These are phyloP conservation scores for Monosporascus sp. DNA, from an alignment of 2,329 filamentous ascomycete species.

Conservation along the genomic window DNA sequence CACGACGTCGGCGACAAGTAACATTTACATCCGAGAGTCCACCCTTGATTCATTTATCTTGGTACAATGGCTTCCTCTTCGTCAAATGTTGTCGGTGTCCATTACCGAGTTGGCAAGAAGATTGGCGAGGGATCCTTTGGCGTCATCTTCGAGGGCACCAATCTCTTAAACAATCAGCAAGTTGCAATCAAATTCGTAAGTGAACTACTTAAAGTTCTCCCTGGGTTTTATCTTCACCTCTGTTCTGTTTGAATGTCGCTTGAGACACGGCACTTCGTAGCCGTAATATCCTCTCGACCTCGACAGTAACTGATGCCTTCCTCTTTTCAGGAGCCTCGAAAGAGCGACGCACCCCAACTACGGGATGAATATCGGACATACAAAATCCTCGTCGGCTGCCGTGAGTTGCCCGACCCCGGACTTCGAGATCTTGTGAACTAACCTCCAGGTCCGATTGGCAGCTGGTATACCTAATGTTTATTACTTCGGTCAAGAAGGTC, in stretches of 20 bases:
- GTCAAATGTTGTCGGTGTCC: slow-evolving; percentile 96
- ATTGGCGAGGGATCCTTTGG: slow-evolving; percentile 98
- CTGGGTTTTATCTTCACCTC: too few relatives aligned
- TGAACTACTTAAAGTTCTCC: slow-evolving; percentile 20
- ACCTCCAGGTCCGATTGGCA: slow-evolving; percentile 34
- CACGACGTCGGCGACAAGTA: background rate
- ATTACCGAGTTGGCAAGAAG: slow-evolving; percentile 98
- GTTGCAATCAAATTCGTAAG: slow-evolving; percentile 98
- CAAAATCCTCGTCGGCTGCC: slow-evolving; percentile 98
- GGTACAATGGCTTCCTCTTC: slow-evolving; percentile 74
- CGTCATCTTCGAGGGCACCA: slow-evolving; percentile 98
- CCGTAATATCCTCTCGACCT: too few relatives aligned
- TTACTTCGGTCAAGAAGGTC: slow-evolving; percentile 96
- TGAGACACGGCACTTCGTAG: too few relatives aligned
- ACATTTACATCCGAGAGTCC: slow-evolving; percentile 3
- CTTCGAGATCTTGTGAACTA: slow-evolving; percentile 6
- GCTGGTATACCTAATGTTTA: slow-evolving; percentile 99
- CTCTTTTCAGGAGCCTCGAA: slow-evolving; percentile 77
- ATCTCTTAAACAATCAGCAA: slow-evolving; percentile 97
- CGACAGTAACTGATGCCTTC: background rate
- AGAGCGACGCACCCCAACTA: slow-evolving; percentile 96
- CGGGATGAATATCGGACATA: slow-evolving; percentile 99
- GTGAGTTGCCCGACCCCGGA: slow-evolving; percentile 56
- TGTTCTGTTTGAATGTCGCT: too few relatives aligned
- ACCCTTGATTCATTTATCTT: slow-evolving; percentile 8